phyloP scores from a whole-genome alignment of 495 filamentous ascomycete genomes.

The Podospora conica region DNA sequence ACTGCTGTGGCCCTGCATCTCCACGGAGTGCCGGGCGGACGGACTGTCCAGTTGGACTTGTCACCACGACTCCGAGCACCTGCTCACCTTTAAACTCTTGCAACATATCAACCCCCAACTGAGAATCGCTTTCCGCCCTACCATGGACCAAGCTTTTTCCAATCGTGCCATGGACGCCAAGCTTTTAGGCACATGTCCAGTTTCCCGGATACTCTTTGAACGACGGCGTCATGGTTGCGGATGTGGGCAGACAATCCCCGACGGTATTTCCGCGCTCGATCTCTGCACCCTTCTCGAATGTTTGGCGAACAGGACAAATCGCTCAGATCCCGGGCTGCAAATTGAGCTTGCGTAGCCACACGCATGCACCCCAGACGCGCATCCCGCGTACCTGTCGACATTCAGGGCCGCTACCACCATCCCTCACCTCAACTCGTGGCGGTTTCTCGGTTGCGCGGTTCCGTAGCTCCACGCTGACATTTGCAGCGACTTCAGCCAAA shows the following conservation, averaged over 20 bases:
- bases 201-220: neutral
- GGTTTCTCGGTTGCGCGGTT: slow-evolving; percentile 7
- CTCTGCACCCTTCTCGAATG: neutral
- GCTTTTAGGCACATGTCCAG: neutral
- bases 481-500: slow-evolving; percentile 27
- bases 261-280: slow-evolving; percentile 1
- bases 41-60: neutral
- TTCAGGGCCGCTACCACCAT: neutral
- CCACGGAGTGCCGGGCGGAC: neutral
- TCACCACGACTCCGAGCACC: neutral
- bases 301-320: neutral
- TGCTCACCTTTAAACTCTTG: neutral
- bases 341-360: neutral
- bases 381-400: neutral
- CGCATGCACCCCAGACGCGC: slow-evolving; percentile 2
- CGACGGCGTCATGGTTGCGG: neutral
- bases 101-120: neutral
- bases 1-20: neutral
- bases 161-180: neutral
- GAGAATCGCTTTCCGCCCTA: neutral
- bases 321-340: neutral
- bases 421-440: neutral
- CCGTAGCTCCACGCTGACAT: slow-evolving; percentile 21
- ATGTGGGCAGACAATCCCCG: neutral
- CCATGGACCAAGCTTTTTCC: neutral